These are phyloP conservation scores for Globisporangium nagaii DNA, from an alignment of 352 stramenopile species.

Conservation along the genomic window DNA sequence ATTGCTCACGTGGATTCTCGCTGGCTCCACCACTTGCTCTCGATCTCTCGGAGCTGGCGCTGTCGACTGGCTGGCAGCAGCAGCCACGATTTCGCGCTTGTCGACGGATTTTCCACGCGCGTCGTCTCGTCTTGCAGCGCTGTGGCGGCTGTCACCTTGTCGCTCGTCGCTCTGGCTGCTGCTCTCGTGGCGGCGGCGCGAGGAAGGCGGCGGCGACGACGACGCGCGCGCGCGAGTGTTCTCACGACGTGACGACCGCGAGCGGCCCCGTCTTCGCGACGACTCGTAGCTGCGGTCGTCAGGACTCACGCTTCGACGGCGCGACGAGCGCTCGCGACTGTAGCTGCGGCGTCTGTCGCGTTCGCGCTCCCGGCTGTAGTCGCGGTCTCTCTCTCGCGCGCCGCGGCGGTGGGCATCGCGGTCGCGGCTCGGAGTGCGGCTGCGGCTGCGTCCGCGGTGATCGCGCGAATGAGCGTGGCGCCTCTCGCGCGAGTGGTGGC, in stretches of 20 bases:
- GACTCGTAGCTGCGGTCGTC: conserved; percentile 5
- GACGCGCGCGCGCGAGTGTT: background rate
- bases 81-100: background rate
- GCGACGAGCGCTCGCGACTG: conserved; percentile 13
- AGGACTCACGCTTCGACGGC: conserved; percentile 1
- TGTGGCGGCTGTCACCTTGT: too few relatives aligned
- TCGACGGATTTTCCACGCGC: background rate
- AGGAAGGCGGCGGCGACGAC: background rate
- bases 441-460: background rate
- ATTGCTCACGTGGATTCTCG: too few relatives aligned
- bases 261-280: background rate
- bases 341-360: conserved; percentile 3
- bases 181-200: background rate
- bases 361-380: conserved; percentile 15
- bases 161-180: background rate
- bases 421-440: conserved; percentile 7
- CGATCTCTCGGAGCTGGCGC: background rate
- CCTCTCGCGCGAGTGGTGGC: background rate
- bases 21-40: background rate
- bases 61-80: background rate
- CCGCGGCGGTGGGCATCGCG: background rate
- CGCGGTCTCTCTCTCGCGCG: conserved; percentile 11
- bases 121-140: too few relatives aligned
- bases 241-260: background rate
- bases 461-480: too few relatives aligned